phyloP scores from a whole-genome alignment of 2,329 filamentous ascomycete species.

The Alternaria viburni region DNA sequence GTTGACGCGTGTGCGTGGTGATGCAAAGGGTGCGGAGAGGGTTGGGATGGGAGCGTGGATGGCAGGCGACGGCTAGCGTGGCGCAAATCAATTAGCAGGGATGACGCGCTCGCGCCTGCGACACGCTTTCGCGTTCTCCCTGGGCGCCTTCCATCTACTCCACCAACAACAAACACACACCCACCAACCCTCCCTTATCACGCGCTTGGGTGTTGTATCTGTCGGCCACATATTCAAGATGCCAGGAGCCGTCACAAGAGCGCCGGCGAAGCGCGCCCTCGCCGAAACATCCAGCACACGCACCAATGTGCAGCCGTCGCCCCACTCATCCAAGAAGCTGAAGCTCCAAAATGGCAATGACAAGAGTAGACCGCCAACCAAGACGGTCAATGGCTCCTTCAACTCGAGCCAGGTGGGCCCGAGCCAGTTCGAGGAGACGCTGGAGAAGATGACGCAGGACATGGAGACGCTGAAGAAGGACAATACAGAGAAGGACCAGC shows the following conservation, averaged over 20 bases:
- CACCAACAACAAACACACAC: constrained; percentile 22
- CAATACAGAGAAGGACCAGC: constrained; percentile 91
- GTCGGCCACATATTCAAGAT: constrained; percentile 23
- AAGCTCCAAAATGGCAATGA: constrained; percentile 72
- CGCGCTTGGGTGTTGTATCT: background rate
- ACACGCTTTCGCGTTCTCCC: constrained; percentile 30
- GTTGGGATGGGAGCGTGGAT: background rate
- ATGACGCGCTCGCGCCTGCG: constrained; percentile 40
- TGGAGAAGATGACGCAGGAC: constrained; percentile 96
- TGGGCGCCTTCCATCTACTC: constrained; percentile 25
- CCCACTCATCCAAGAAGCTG: constrained; percentile 74
- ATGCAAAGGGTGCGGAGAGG: background rate
- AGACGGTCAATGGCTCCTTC: constrained; percentile 64
- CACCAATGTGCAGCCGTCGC: constrained; percentile 53
- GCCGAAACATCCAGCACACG: constrained; percentile 54
- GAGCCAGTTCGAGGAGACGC: constrained; percentile 91
- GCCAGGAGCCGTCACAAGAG: constrained; percentile 40
- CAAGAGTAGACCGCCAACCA: constrained; percentile 67
- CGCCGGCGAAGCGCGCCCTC: constrained; percentile 55
- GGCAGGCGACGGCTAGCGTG: constrained; percentile 14
- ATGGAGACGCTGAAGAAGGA: constrained; percentile 83
- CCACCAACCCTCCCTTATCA: constrained; percentile 1
- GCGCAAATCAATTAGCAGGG: constrained; percentile 30
- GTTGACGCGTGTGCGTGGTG: background rate
- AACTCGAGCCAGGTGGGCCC: constrained; percentile 77